phyloP scores from a whole-genome alignment of 2,329 filamentous ascomycete genomes.

The Scedosporium boydii region DNA sequence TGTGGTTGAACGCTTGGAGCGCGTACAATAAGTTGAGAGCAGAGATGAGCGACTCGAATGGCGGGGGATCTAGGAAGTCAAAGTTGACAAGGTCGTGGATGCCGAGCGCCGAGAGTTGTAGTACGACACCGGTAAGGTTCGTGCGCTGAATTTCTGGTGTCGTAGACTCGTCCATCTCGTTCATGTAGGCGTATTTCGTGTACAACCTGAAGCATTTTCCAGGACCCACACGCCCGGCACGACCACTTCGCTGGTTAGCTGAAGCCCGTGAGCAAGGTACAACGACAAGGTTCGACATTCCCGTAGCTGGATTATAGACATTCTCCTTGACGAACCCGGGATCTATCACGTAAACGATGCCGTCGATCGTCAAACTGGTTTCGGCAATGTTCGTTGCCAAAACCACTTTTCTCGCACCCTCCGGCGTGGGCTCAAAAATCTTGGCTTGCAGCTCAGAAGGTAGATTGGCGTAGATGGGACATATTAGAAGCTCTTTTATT shows the following conservation, averaged over 20 bases:
- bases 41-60: constrained; percentile 79
- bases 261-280: constrained; percentile 87
- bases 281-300: constrained; percentile 86
- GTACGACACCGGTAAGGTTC: constrained; percentile 73
- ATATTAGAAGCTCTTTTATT: constrained; percentile 78
- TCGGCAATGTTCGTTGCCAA: constrained; percentile 96
- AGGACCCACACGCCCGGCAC: constrained; percentile 83
- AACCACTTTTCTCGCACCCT: constrained; percentile 79
- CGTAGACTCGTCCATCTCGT: constrained; percentile 86
- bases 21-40: constrained; percentile 88
- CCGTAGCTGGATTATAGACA: constrained; percentile 80
- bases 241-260: constrained; percentile 84
- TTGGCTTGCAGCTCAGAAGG: constrained; percentile 84
- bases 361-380: constrained; percentile 90
- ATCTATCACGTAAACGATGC: constrained; percentile 93
- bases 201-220: constrained; percentile 92
- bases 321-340: constrained; percentile 95
- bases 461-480: constrained; percentile 89
- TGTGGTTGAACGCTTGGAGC: constrained; percentile 78
- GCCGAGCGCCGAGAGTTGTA: constrained; percentile 80
- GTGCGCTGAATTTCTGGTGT: constrained; percentile 90
- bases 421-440: constrained; percentile 89
- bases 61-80: constrained; percentile 91
- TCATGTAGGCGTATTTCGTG: constrained; percentile 88
- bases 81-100: constrained; percentile 91